A percentile compares a stretch with the other conserved stretches of the same genome.
Conservation (phyloP, 441 rosid genomes). For the Brassica balearica region DNA sequence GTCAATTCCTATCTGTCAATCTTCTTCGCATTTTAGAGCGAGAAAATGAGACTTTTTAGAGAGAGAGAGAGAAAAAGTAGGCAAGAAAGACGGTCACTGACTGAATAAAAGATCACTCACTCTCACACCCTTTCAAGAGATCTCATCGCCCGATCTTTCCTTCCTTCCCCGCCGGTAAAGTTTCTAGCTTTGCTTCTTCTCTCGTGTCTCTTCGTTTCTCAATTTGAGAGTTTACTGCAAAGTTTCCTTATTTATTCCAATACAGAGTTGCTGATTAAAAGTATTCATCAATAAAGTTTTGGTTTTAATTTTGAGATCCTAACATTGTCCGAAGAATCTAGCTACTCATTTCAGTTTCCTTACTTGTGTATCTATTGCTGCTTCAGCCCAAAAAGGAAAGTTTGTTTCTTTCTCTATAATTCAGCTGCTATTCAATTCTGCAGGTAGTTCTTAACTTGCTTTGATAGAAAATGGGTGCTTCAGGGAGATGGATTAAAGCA, state of each 20-base stretch:
- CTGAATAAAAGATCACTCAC: slow-evolving; percentile 29
- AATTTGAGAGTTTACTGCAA: neutral
- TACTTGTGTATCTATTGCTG: neutral
- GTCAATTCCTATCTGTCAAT: slow-evolving; percentile 37
- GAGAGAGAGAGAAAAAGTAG: slow-evolving; percentile 6
- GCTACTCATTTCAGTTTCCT: slow-evolving; percentile 29
- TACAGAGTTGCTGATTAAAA: neutral
- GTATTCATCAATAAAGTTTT: neutral
- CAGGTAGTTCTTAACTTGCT: slow-evolving; percentile 43
- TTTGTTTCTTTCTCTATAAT: slow-evolving; percentile 7
- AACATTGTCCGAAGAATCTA: slow-evolving; percentile 7
- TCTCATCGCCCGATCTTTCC: slow-evolving; percentile 37
- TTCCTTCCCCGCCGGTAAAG: slow-evolving; percentile 22
- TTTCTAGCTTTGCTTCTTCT: slow-evolving; percentile 8
- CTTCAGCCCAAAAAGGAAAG: slow-evolving; percentile 17
- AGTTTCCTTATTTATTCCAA: neutral
- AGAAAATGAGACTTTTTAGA: slow-evolving; percentile 21
- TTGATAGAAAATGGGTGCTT: slow-evolving; percentile 71
- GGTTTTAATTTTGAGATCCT: slow-evolving; percentile 20
- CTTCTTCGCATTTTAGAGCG: neutral
- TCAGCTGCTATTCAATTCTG: slow-evolving; percentile 21
- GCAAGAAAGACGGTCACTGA: slow-evolving; percentile 37
- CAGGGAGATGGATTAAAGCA: slow-evolving; percentile 95
- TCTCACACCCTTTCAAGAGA: slow-evolving; percentile 14
- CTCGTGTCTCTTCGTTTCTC: slow-evolving; percentile 5